These are phyloP conservation scores for Infundibulicybe gibba DNA, from an alignment of 768 basidiomycete genomes.

Conservation along the genomic window DNA sequence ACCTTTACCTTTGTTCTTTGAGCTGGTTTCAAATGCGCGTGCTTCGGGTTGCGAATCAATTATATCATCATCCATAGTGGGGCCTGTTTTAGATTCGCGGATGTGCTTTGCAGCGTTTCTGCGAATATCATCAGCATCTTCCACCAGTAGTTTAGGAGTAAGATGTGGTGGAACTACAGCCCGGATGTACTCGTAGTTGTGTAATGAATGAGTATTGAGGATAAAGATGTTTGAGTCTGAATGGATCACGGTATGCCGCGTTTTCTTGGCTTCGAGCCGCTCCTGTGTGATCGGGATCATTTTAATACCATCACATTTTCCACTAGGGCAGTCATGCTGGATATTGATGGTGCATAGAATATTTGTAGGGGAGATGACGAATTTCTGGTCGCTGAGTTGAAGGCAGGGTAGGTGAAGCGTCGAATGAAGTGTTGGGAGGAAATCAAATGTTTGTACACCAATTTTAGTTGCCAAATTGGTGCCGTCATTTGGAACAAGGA, in stretches of 20 bases:
- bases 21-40: no score
- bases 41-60: background rate
- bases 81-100: background rate
- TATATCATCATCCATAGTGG: no score
- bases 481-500: constrained; percentile 1
- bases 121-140: constrained; percentile 1
- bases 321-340: constrained; percentile 3
- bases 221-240: constrained; percentile 7
- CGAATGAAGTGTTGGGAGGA: background rate
- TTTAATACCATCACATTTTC: background rate
- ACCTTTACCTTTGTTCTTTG: no score
- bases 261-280: constrained; percentile 2
- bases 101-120: background rate
- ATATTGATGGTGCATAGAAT: constrained; percentile 4
- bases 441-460: background rate
- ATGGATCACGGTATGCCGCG: constrained; percentile 9
- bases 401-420: background rate
- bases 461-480: background rate
- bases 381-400: background rate
- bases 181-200: constrained; percentile 11
- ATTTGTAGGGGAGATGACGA: background rate
- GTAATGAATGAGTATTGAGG: constrained; percentile 25
- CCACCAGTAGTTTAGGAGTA: constrained; percentile 11
- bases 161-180: constrained; percentile 6
- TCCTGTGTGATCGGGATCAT: constrained; percentile 5